phyloP scores from a whole-genome alignment of 768 basidiomycete species.

The Mrakia gelida region DNA sequence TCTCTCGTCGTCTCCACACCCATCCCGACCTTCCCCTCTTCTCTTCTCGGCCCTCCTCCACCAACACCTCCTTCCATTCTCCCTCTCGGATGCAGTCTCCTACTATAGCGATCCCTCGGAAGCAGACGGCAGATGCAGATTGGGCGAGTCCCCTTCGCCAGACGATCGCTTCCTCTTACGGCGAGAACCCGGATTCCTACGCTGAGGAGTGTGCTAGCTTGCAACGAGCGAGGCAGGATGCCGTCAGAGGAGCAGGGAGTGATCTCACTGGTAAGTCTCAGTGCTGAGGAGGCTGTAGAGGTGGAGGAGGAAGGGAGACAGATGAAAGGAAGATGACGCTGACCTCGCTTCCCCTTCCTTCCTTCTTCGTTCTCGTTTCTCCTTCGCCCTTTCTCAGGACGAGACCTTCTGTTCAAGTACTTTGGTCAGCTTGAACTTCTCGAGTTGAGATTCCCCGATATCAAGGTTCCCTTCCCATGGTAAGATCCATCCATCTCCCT shows the following conservation, averaged over 20 bases:
- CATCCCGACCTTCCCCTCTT: not conserved
- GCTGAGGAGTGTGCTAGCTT: conserved; percentile 74
- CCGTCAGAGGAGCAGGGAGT: conserved; percentile 91
- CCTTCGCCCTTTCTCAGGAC: conserved; percentile 50
- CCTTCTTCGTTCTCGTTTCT: not conserved
- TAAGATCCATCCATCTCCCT: conserved; percentile 17
- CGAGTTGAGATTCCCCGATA: conserved; percentile 93
- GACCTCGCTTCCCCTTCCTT: not conserved
- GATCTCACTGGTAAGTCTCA: conserved; percentile 73
- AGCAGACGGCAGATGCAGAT: conserved; percentile 94
- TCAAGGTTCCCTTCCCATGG: conserved; percentile 92
- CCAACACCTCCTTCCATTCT: too few relatives aligned
- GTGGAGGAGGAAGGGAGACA: not conserved
- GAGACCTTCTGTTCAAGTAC: conserved; percentile 97
- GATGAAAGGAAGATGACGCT: not conserved
- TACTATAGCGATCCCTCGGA: conserved; percentile 86
- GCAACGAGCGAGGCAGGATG: conserved; percentile 90
- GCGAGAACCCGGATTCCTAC: conserved; percentile 87
- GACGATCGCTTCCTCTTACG: conserved; percentile 85
- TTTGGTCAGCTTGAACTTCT: conserved; percentile 97
- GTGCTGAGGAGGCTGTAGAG: not conserved
- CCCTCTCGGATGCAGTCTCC: conserved; percentile 48
- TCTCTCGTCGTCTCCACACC: not conserved
- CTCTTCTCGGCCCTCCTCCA: not conserved
- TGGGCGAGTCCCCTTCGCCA: conserved; percentile 84